Evolutionary conservation across 257 asterid species (phyloP), one percentile per base, ranked within the genome.

Genomic region (Fraxinus cuspidata): DNA sequence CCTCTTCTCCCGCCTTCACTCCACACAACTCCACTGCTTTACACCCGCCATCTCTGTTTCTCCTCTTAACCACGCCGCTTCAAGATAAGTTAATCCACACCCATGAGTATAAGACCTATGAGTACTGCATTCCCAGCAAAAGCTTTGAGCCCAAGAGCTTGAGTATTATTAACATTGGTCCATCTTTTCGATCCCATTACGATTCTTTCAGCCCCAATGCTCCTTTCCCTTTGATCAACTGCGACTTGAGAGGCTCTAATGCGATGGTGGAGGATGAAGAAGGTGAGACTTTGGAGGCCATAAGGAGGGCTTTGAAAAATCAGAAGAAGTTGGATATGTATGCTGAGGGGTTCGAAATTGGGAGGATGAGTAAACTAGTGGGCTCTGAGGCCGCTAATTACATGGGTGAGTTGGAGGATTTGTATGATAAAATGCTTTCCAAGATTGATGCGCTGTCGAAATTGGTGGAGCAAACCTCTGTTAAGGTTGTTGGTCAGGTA

Each of bases 61-160:
- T 95, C 78, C 90, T 95, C 69, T 34, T 95, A 49, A 86, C 98
- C 71, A 88, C 97, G 35, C 99, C 99, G 38, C 77, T 86, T 60
- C 94, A 90, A 1, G 98, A 91, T 7, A 94, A 95, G 47, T 19
- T 90, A 11, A 90, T 91, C 51, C 99, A 93, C 78, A 95, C 99
- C 68, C 93, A 85, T 13, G 97, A 94, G 73, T 94, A 94, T 85
- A 92, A 85, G 83, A 94, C 91, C 18, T 93, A 87, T 40, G 92
- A 88, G 19, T 93, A 56, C 73, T 84, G 79, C n/a, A 37, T 76
- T 19, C 81, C 83, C 0, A 80, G 79, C 32, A 79, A 66, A 68
- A 72, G 82, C 23, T 93, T 95, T 60, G 95, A 93, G 77, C 81
- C 94, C 18, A 91, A 79, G 86, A 89, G 91, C 69, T 21, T 95